These are phyloP conservation scores for Oryza punctata DNA, from an alignment of 176 grass and related monocot genomes.

Conservation along the genomic window DNA sequence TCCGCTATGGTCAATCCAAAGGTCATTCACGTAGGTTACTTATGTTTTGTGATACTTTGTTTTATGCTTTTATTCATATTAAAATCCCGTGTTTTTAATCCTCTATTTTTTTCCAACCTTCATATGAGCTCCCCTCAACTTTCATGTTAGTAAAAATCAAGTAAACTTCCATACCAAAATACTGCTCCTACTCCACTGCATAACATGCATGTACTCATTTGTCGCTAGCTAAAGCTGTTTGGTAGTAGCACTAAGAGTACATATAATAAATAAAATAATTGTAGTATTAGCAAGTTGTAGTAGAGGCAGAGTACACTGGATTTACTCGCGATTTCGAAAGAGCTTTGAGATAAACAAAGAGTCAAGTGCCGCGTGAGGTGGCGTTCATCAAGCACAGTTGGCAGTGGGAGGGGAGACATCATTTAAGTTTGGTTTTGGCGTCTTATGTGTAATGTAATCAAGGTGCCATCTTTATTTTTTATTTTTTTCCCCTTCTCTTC, in stretches of 20 bases:
- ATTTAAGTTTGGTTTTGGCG: constrained; percentile 43
- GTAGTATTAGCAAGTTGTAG: neutral
- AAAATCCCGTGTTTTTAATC: too few species aligned
- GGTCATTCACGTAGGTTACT: too few species aligned
- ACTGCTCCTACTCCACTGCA: neutral
- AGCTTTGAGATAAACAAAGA: neutral
- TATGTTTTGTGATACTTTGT: too few species aligned
- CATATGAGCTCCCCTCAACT: too few species aligned
- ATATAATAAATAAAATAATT: neutral
- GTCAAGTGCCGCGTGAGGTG: neutral
- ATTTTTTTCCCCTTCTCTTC: too few species aligned
- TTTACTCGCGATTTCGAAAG: neutral
- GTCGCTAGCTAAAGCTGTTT: neutral
- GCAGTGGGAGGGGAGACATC: constrained; percentile 16
- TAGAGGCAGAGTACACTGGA: neutral
- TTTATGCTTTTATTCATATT: too few species aligned
- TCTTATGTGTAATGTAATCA: constrained; percentile 16
- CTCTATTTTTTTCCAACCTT: too few species aligned
- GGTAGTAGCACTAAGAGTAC: neutral
- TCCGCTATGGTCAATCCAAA: too few species aligned
- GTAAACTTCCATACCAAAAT: too few species aligned
- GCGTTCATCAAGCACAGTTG: neutral
- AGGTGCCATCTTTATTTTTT: neutral
- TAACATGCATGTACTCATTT: neutral
- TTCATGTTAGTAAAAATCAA: too few species aligned